phyloP scores from a whole-genome alignment of 2,329 filamentous ascomycete species.

The Arthrinium puccinioides region DNA sequence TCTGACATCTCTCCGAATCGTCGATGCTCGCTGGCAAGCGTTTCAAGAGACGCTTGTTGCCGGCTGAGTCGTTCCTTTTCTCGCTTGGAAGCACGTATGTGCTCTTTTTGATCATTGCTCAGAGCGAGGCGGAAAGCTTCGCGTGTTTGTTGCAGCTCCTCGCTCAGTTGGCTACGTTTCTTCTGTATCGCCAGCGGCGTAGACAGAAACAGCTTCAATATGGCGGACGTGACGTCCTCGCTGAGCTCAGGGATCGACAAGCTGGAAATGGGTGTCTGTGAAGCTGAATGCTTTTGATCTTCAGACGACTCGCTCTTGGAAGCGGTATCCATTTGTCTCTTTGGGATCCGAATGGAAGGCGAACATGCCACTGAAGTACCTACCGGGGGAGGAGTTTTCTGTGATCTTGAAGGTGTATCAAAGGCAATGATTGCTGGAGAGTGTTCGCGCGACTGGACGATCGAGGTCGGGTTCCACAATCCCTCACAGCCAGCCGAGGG shows the following conservation, averaged over 20 bases:
- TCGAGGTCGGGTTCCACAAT: constrained; percentile 8
- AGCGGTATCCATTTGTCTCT: not conserved
- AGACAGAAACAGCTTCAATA: constrained; percentile 28
- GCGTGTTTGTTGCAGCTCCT: constrained; percentile 38
- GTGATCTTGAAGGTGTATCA: constrained; percentile 17
- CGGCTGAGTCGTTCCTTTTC: constrained; percentile 40
- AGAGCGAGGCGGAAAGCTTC: constrained; percentile 40
- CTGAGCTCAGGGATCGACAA: constrained; percentile 12
- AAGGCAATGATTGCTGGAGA: constrained; percentile 11
- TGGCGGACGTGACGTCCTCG: constrained; percentile 21
- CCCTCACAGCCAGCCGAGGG: constrained; percentile 10
- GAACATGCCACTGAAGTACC: constrained; percentile 10
- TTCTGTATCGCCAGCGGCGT: constrained; percentile 25
- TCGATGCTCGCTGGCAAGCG: constrained; percentile 32
- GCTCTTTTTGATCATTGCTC: constrained; percentile 36
- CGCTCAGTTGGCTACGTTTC: constrained; percentile 30
- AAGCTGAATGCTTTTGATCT: not conserved
- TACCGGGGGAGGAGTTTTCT: not conserved
- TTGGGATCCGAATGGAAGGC: constrained; percentile 9
- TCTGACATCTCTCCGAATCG: constrained; percentile 32
- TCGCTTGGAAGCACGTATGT: constrained; percentile 37
- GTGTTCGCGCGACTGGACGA: constrained; percentile 8
- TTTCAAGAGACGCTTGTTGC: constrained; percentile 36
- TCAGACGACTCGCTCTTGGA: not conserved
- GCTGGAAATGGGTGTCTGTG: constrained; percentile 7